Evolutionary conservation across 768 basidiomycete genomes (phyloP), one percentile per base, ranked within the genome.

Genomic region (Boletus edulis): DNA sequence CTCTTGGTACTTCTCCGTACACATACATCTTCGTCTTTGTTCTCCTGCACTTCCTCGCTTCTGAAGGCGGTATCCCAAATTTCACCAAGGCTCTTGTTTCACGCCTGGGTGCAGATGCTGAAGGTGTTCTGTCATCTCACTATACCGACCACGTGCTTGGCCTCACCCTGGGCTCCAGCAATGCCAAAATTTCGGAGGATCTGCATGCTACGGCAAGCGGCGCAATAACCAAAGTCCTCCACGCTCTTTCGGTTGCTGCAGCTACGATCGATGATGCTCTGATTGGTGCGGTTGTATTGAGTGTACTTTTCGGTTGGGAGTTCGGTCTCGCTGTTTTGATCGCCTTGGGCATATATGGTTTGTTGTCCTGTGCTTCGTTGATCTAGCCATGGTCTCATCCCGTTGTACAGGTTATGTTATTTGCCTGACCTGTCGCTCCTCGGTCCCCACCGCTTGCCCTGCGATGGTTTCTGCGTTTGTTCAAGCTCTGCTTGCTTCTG

Each of bases 61-160:
- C 89, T 27, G 81, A 80, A 50, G 89, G 89, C 22, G 93, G 93
- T 24, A 72, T 96, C 22, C 72, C 80, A 22, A 89, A 87, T 34
- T 71, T 92, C 45, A 81, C 82, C 43, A 82, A 85, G 67, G 79
- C 80, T 31, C 76, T 93, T 3, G 95, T 92, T 89, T 81, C 87
- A 3, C 91, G 93, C 2, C 88, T 98, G 41, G 89, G 93, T 81
- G 91, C 93, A 71, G 90, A 85, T 67, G 91, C 89, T 0, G 91
- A 95, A 66, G 75, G 86, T 63, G 82, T 82, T 81, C 58, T 55
- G 73, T 64, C 42, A 4, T 51, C 49, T 41, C 76, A 94, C 49
- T 88, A 92, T 11, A 91, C 90, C 72, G 83, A 94, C 56, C 94
- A 96, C 64, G 73, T 97, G 3, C 78, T 98, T 11, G 89, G 91